Evolutionary conservation across 2,329 filamentous ascomycete species (phyloP), one percentile per base, ranked within the genome.

Genomic region (Fusarium coicis): DNA sequence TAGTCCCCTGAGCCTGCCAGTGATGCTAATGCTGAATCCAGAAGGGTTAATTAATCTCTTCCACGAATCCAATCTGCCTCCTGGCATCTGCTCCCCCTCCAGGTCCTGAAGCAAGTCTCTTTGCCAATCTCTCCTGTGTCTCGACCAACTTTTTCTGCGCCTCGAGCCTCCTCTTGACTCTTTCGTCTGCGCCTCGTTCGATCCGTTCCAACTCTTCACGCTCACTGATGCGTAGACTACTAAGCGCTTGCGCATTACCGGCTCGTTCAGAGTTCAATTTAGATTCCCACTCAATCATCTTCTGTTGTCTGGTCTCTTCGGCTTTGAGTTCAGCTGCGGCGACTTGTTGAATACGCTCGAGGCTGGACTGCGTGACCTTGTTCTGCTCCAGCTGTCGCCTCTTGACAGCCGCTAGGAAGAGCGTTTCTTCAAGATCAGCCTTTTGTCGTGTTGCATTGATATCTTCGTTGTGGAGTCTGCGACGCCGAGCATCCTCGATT

Each of bases 31-130:
- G 23, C 26, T 52, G 49, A 47, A 26, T 32, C n/a, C 7, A 18
- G 37, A 42, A 55, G 53, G 39, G 44, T 76, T 76, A 87, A 68
- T 84, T 84, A 76, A 89, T 65, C 80, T 89, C 88, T 53, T 85
- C 85, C 37, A 90, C 83, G 71, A 84, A 90, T n/a, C 88, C 88
- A 81, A 89, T 87, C 81, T 88, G 86, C 69, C 85, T 83, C 74
- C 86, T 80, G 46, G 78, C 58, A 42, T 82, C 64, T n/a, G 78
- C 57, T 34, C 81, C 64, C 10, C 68, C 73, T 23, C 67, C 63
- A 3, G 78, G 74, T 2, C 77, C 79, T 21, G 86, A 83, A 14
- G 88, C 86, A 65, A 90, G 77, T 74, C 83, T 83, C 66, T 78
- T 80, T 2, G 83, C 83, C 61, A 84, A 63, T 69, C 79, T 80